Conservation (phyloP, 345 rosid genomes). For the Salix brachista region DNA sequence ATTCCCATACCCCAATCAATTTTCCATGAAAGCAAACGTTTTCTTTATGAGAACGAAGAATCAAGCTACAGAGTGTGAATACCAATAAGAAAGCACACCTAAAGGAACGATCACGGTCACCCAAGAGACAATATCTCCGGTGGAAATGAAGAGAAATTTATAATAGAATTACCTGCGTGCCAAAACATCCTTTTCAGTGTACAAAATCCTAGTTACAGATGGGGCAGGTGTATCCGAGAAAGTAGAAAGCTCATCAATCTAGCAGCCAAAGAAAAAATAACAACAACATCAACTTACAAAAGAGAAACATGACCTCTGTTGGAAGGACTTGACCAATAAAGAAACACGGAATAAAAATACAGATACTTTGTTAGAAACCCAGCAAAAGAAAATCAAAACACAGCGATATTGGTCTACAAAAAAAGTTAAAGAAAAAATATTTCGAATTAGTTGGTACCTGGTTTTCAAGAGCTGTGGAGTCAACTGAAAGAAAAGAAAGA, state of each 20-base stretch:
- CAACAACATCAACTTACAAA: neutral
- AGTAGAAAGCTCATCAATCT: slow-evolving; percentile 81
- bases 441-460: slow-evolving; percentile 41
- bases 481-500: slow-evolving; percentile 54
- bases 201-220: slow-evolving; percentile 80
- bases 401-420: neutral
- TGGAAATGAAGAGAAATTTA: neutral
- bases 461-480: slow-evolving; percentile 47
- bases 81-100: neutral
- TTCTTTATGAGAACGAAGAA: neutral
- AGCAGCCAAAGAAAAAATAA: slow-evolving; percentile 6
- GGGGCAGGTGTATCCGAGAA: slow-evolving; percentile 88
- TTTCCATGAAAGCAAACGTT: neutral
- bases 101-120: too few species aligned
- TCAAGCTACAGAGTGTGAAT: neutral
- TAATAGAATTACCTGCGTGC: slow-evolving; percentile 57
- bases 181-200: slow-evolving; percentile 68
- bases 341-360: neutral
- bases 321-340: neutral
- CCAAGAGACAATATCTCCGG: neutral
- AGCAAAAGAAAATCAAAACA: neutral
- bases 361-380: neutral
- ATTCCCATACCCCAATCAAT: neutral
- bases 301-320: neutral
- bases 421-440: neutral